These are phyloP conservation scores for Rhynchospora tenuis DNA, from an alignment of 176 grass and related monocot genomes.

Conservation along the genomic window DNA sequence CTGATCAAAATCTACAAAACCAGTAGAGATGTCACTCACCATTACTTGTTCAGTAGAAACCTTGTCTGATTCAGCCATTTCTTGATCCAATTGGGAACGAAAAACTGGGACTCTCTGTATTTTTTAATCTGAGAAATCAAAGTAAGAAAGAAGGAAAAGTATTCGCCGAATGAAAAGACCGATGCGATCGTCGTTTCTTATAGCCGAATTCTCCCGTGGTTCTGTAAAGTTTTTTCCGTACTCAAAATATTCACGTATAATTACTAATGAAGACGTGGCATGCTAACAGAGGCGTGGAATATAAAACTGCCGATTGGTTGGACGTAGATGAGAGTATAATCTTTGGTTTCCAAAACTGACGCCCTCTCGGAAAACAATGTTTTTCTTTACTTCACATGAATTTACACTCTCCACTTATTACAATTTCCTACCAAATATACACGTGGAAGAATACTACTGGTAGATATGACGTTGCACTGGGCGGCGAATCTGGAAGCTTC, in stretches of 20 bases:
- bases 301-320: not conserved
- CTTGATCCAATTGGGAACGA: not conserved
- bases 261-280: not conserved
- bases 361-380: not conserved
- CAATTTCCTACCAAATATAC: not conserved
- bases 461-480: too few relatives aligned
- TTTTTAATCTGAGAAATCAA: not conserved
- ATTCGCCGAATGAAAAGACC: not conserved
- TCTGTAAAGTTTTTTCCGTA: not conserved
- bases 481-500: not conserved
- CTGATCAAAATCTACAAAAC: not conserved
- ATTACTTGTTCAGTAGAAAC: conserved; percentile 1
- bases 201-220: not conserved
- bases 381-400: not conserved
- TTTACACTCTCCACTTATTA: not conserved
- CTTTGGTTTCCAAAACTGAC: not conserved
- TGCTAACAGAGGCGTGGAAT: not conserved
- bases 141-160: not conserved
- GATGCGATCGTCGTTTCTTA: not conserved
- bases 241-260: not conserved
- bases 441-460: not conserved
- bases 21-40: not conserved
- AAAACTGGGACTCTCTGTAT: not conserved
- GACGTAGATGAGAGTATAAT: not conserved
- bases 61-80: conserved; percentile 30